A percentile compares a stretch with the other conserved stretches of the same genome.
phyloP scores from a whole-genome alignment of 192 early-diverging fungal genomes.

The Coemansia sp. region DNA sequence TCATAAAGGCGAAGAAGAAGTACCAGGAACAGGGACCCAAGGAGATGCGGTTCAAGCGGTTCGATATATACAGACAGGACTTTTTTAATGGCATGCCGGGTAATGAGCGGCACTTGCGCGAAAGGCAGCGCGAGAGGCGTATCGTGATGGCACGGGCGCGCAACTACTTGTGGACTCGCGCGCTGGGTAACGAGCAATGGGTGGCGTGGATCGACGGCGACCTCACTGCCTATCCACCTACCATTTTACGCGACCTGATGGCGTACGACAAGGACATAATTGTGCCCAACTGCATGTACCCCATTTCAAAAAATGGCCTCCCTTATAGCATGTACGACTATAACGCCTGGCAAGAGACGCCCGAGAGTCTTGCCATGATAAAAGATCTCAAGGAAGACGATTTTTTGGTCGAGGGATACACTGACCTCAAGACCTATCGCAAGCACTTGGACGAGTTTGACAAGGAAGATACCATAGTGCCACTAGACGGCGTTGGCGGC shows the following conservation, averaged over 20 bases:
- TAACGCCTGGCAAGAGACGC: conserved; percentile 72
- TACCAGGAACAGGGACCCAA: conserved; percentile 50
- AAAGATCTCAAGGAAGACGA: conserved; percentile 34
- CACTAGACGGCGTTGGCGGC: conserved; percentile 70
- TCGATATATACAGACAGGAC: conserved; percentile 66
- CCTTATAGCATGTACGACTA: conserved; percentile 64
- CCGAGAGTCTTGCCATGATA: conserved; percentile 56
- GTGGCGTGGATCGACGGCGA: conserved; percentile 76
- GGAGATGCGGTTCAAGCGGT: conserved; percentile 57
- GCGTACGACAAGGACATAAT: conserved; percentile 67
- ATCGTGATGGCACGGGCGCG: conserved; percentile 64
- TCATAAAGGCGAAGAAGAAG: conserved; percentile 41
- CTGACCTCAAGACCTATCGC: conserved; percentile 42
- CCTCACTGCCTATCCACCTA: conserved; percentile 64
- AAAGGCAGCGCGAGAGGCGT: conserved; percentile 61
- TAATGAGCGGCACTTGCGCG: conserved; percentile 60
- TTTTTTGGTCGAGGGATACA: conserved; percentile 51
- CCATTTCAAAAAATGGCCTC: conserved; percentile 38
- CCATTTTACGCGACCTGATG: conserved; percentile 64
- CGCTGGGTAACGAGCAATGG: conserved; percentile 66
- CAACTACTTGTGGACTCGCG: conserved; percentile 61
- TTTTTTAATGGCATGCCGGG: conserved; percentile 54
- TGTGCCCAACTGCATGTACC: conserved; percentile 62
- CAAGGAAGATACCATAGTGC: conserved; percentile 54
- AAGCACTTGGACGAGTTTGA: conserved; percentile 45